phyloP scores from a whole-genome alignment of 345 rosid species.

The Salix arbutifolia region DNA sequence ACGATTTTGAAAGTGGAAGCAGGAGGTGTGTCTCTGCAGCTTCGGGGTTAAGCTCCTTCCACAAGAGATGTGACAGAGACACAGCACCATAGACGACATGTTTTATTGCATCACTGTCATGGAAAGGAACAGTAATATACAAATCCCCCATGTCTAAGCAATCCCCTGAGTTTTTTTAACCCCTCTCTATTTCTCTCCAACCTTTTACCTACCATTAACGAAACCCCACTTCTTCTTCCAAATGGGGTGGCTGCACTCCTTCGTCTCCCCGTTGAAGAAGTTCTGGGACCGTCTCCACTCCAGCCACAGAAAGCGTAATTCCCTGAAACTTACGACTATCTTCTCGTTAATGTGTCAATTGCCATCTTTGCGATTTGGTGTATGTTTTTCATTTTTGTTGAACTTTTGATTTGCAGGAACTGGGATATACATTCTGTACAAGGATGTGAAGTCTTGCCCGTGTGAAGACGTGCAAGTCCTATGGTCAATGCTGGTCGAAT shows the following conservation, averaged over 20 bases:
- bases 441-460: conserved; percentile 22
- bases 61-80: conserved; percentile 17
- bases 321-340: not conserved
- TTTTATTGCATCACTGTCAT: not conserved
- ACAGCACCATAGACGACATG: conserved; percentile 3
- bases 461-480: conserved; percentile 23
- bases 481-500: conserved; percentile 25
- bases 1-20: no score
- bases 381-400: no score
- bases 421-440: conserved; percentile 19
- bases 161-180: not conserved
- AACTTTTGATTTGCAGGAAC: not conserved
- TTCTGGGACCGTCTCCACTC: conserved; percentile 1
- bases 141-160: conserved; percentile 7
- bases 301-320: conserved; percentile 15
- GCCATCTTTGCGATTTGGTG: not conserved
- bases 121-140: not conserved
- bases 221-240: not conserved
- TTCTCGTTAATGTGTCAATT: not conserved
- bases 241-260: conserved; percentile 19
- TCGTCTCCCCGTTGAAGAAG: conserved; percentile 22
- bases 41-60: conserved; percentile 13
- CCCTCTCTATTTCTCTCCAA: conserved; percentile 11
- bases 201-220: conserved; percentile 7
- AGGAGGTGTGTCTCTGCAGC: no score